Conservation (phyloP, 148 eudicot genomes). For the Cornus kousa region DNA sequence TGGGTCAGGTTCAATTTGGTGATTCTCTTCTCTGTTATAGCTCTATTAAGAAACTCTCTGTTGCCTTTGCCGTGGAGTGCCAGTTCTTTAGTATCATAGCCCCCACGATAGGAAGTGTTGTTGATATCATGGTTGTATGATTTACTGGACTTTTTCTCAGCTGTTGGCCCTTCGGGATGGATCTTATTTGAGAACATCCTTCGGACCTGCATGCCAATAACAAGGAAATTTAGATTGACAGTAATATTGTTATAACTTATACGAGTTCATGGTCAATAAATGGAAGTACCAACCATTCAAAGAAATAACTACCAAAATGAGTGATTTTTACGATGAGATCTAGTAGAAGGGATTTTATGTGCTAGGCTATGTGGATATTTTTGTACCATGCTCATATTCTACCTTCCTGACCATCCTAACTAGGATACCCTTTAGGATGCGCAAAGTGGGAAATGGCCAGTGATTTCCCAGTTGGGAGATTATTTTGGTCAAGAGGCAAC, state of each 20-base stretch:
- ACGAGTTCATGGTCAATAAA: no score
- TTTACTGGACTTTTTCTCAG: slow-evolving; percentile 25
- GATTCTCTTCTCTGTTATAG: slow-evolving; percentile 19
- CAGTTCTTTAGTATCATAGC: slow-evolving; percentile 13
- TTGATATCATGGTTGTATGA: slow-evolving; percentile 16
- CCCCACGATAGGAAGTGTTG: slow-evolving; percentile 11
- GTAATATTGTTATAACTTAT: no score
- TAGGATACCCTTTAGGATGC: neutral
- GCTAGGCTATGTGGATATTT: neutral
- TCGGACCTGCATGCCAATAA: slow-evolving; percentile 21
- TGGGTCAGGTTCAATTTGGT: slow-evolving; percentile 13
- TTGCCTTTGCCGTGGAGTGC: slow-evolving; percentile 14
- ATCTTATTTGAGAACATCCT: slow-evolving; percentile 44
- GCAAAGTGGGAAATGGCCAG: neutral
- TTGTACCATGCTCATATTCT: neutral
- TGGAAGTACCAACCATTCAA: no score
- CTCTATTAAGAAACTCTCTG: slow-evolving; percentile 15
- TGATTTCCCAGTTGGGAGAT: neutral
- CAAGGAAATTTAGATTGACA: neutral
- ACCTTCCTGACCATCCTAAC: neutral
- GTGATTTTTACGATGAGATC: neutral
- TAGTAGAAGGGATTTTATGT: neutral
- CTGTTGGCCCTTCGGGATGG: slow-evolving; percentile 41
- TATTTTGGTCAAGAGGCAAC: neutral
- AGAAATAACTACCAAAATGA: no score